Base-by-base conservation (phyloP, 2,329 filamentous ascomycete species). In the Monilinia aucupariae region DNA sequence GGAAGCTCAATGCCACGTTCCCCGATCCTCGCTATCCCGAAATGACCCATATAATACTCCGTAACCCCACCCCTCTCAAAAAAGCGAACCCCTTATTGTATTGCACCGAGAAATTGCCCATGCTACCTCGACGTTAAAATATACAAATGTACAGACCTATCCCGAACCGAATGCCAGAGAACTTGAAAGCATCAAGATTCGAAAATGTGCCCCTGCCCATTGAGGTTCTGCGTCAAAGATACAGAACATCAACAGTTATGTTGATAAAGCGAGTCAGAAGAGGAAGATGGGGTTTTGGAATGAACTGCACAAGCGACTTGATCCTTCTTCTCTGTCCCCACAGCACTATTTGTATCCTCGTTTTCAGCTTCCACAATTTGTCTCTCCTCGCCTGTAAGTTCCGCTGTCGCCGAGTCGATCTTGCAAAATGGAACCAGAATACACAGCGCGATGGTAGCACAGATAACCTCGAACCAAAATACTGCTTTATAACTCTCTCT, bases 381-480 rank as follows among this genome's bases (percentile, higher is more conserved):
- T 9, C 15, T 58, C 27, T 58, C 52, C 9, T 58, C 52, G 20
- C 37, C 47, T 3, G 43, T 62, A 6, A 32, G 52, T 20, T 30
- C 45, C 37, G 60, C 60, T 6, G 32, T 58, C 8, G 60, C 60
- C 3, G 60, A 62, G 30, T 58, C 60, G 13, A 62, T 62, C 47
- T 58, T 62, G 60, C 54, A 58, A 41, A 62, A 62, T 2, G 34
- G 34, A 20, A 56, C 49, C 6, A 62, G 45, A 15, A 62, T 62
- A 3, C 52, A 58, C 43, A 62, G 32, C 37, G 60, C 60, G 17
- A 58, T 22, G 9, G 32, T 49, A 4, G 60, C 60, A 34, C 60
- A 62, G 15, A 20, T 22, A 15, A 62, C 60, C 22, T 62, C 60
- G 53, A 62, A 62, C 60, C 52, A 62, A 43, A 62, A 62, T 1